Base-by-base conservation (phyloP, 2,329 filamentous ascomycete genomes). In the Penicillium decumbens region DNA sequence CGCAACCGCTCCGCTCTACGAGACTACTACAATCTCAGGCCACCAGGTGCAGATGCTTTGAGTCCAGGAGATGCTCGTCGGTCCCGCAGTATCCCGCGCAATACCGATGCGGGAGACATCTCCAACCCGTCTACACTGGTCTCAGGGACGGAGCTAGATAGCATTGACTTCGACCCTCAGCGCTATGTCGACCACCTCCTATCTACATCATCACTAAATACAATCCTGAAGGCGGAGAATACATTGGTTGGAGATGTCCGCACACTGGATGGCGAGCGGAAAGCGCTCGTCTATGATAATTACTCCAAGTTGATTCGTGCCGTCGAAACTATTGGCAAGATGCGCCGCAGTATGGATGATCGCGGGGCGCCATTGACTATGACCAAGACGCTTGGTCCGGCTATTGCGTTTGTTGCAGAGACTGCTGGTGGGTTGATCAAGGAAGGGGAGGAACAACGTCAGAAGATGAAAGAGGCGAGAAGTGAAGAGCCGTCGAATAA, bases 301-400 rank as follows among this genome's bases (percentile, higher is more conserved):
- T 98, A 97, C 71, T 93, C 87, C 60, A 97, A 97, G 73, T 74
- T 98, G 58, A 96, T 98, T 58, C 82, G 86, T n/a, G 93, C 93
- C 1, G 96, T 95, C 9, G 92, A 95, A 70, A 97, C 92, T 3
- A 98, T 98, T 63, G 81, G 88, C 43, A 89, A 88, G 73, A 76
- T 77, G 74, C 66, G 74, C 28, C 64, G 61, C 49, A 75, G 72
- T 49, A 75, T 77, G 69, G 74, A 76, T 56, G 71, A 74, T 42
- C 64, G 71, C 3, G 65, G 71, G 2, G 66, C 69, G 9, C 71
- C 75, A n/a, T 63, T 76, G 60, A 70, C 68, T 0, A 71, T 75
- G 65, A 73, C 73, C 10, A 75, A 73, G 52, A 74, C 70, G 4
- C 51, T 75, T 32, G 65, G 64, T 3, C 70, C 71, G 27, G 69